Evolutionary conservation across 441 rosid genomes (phyloP), one percentile per base, ranked within the genome.

Genomic region (Syzygium syzygioides): DNA sequence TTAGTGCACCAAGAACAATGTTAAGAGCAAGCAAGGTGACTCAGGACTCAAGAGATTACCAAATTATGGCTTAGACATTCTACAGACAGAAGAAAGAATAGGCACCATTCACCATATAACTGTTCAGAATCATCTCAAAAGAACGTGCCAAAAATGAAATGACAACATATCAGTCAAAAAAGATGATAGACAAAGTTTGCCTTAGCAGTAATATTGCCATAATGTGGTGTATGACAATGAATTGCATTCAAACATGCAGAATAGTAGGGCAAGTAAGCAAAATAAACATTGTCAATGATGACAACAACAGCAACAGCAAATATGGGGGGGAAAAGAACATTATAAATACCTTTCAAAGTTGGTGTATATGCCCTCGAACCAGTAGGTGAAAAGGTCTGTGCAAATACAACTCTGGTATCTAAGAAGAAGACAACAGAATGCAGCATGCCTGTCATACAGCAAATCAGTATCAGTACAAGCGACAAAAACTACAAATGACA

Each of bases 321-420:
- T 48, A 30, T 7, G 56, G 41, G 54, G 20, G 26, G 26, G 34
- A 34, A n/a, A 55, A 32, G 41, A 30, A 23, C 54, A 45, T 34
- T 53, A 84, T 19, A 14, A 79, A 76, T 94, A 98, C 99, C 99
- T 97, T 91, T 95, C 96, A 93, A 98, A 94, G 91, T 91, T 95
- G 89, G 94, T 85, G 87, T 93, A 95, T 92, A 98, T 94, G 90
- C 97, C 98, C 88, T 95, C 98, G 92, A 98, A 96, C 97, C 99
- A 98, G 92, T 93, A 92, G 53, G 89, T 84, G 89, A 95, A 92
- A 90, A 96, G 95, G 90, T 94, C 98, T 90, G 90, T 91, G 50
- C 93, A 93, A 90, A 98, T 92, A 91, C 95, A 95, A 91, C 91
- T 90, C 89, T 88, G 88, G 91, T 96, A 95, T 86, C 92, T 94